phyloP scores from a whole-genome alignment of 2,329 filamentous ascomycete genomes.

The Ophiocordyceps camponoti-saundersi region DNA sequence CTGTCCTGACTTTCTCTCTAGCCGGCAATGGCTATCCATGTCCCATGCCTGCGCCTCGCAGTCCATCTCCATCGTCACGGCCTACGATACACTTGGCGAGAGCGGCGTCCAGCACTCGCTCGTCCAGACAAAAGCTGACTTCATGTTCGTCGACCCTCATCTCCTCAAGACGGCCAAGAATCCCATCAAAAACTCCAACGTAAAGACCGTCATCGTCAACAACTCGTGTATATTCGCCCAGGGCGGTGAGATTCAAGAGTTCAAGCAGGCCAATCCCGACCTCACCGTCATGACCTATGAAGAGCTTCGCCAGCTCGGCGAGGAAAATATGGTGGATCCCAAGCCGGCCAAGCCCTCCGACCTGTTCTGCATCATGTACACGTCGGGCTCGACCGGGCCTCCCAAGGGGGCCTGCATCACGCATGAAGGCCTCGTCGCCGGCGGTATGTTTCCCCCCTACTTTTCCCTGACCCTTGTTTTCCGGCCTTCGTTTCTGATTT shows the following conservation, averaged over 20 bases:
- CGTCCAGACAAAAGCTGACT: conserved; percentile 59
- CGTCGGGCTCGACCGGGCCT: conserved; percentile 74
- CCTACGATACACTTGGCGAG: conserved; percentile 82
- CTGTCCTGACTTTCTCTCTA: conserved; percentile 12
- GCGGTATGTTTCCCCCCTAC: conserved; percentile 25
- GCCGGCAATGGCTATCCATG: conserved; percentile 68
- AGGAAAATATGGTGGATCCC: conserved; percentile 54
- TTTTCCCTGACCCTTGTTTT: neutral
- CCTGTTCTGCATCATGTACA: conserved; percentile 72
- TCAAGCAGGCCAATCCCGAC: conserved; percentile 37
- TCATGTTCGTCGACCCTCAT: conserved; percentile 77
- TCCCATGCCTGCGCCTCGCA: conserved; percentile 68
- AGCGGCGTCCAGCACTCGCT: conserved; percentile 76
- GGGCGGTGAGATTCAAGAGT: conserved; percentile 31
- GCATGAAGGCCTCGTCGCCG: conserved; percentile 65
- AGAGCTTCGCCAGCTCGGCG: conserved; percentile 37
- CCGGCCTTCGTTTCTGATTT: neutral
- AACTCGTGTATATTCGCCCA: conserved; percentile 34
- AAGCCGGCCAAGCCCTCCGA: conserved; percentile 59
- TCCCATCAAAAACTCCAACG: conserved; percentile 37
- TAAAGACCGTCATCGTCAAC: conserved; percentile 48
- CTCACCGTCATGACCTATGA: conserved; percentile 36
- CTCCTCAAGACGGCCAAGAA: conserved; percentile 44
- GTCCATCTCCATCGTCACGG: conserved; percentile 81
- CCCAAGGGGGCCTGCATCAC: conserved; percentile 80